phyloP scores from a whole-genome alignment of 768 basidiomycete species.

The Phylloporus arenicola region DNA sequence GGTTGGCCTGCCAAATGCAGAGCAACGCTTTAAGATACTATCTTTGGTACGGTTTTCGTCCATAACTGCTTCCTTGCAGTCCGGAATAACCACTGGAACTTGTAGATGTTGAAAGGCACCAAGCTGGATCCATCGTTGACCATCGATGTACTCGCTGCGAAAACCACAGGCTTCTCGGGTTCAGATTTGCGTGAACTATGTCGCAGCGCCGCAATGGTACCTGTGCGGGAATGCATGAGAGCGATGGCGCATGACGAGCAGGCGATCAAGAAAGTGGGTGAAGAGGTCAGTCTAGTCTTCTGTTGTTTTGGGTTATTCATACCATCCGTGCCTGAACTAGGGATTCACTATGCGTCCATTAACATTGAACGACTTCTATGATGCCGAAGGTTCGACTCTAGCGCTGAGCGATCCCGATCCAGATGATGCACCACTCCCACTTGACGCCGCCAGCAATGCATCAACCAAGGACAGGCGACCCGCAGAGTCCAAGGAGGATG shows the following conservation, averaged over 20 bases:
- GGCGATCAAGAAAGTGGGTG: slow-evolving; percentile 39
- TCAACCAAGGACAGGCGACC: background rate
- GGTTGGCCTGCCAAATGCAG: slow-evolving; percentile 68
- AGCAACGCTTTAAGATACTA: slow-evolving; percentile 83
- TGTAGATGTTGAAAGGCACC: slow-evolving; percentile 81
- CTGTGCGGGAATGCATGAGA: slow-evolving; percentile 79
- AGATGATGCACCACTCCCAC: slow-evolving; percentile 22
- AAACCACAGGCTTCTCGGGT: slow-evolving; percentile 75
- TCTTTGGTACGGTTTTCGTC: slow-evolving; percentile 47
- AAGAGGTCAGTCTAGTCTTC: slow-evolving; percentile 32
- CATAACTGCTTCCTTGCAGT: background rate
- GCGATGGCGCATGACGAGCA: slow-evolving; percentile 43
- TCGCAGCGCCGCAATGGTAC: slow-evolving; percentile 89
- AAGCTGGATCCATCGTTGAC: slow-evolving; percentile 58
- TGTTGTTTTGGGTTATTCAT: background rate
- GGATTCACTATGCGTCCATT: slow-evolving; percentile 76
- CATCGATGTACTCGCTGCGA: slow-evolving; percentile 55
- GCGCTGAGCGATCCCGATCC: slow-evolving; percentile 23
- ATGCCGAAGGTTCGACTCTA: slow-evolving; percentile 32
- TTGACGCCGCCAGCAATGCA: background rate
- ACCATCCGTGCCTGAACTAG: slow-evolving; percentile 31
- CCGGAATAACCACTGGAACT: background rate
- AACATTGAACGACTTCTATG: slow-evolving; percentile 62
- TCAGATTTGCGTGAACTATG: slow-evolving; percentile 91
- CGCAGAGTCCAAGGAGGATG: slow-evolving; percentile 2